phyloP scores from a whole-genome alignment of 2,329 filamentous ascomycete genomes.

The Penicillium nordicum region DNA sequence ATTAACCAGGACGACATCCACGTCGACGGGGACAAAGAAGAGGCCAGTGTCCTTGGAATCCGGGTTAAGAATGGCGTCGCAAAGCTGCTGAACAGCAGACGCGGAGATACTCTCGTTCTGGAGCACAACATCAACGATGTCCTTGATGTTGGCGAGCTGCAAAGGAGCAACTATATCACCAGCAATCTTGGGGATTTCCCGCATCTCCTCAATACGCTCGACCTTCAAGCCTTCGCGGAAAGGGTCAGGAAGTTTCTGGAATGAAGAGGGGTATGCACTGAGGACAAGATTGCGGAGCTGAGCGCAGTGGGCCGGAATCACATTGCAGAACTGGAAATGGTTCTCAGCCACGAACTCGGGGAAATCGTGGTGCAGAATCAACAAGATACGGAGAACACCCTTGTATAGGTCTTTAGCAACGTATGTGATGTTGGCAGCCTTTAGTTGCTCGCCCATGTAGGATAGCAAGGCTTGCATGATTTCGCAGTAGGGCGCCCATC shows the following conservation, averaged over 20 bases:
- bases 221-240: conserved; percentile 70
- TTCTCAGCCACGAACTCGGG: conserved; percentile 89
- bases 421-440: conserved; percentile 64
- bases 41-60: conserved; percentile 59
- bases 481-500: conserved; percentile 73
- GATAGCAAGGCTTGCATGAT: conserved; percentile 69
- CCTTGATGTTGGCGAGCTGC: conserved; percentile 52
- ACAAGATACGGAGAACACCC: conserved; percentile 74
- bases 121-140: conserved; percentile 52
- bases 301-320: conserved; percentile 76
- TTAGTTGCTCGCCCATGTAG: conserved; percentile 76
- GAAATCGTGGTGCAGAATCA: conserved; percentile 89
- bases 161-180: conserved; percentile 57
- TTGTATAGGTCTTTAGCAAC: conserved; percentile 81
- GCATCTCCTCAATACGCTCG: conserved; percentile 72
- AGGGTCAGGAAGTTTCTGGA: conserved; percentile 69
- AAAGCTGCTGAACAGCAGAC: conserved; percentile 67
- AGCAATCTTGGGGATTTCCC: conserved; percentile 62
- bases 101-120: conserved; percentile 64
- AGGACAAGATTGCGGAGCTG: conserved; percentile 88
- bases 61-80: conserved; percentile 65
- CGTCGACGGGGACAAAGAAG: conserved; percentile 63
- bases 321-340: conserved; percentile 75
- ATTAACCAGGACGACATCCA: conserved; percentile 70
- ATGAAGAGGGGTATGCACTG: conserved; percentile 69